Evolutionary conservation across 148 eudicot species (phyloP), one percentile per base, ranked within the genome.

Genomic region (Talinum fruticosum): DNA sequence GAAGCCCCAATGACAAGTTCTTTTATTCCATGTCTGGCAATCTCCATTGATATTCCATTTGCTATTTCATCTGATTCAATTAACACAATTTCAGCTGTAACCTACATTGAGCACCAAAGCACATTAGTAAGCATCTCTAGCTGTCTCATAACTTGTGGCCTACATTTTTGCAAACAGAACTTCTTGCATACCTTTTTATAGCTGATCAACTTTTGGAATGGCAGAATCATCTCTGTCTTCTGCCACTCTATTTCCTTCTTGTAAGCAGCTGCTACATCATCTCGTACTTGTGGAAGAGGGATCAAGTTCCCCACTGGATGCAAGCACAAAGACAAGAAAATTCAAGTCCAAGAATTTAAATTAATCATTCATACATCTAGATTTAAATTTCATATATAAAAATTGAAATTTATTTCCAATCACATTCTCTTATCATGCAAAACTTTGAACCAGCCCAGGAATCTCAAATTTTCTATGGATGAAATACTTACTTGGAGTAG

Each of bases 1-100:
- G 99, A 95, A 74, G 92, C 88, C 69, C 97, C 99, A 30, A 95
- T 80, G 32, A 95, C 99, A 77, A 95, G 96, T 59, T 87, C 87
- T 69, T 80, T 83, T 35, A 90, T 87, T 65, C 70, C 74, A 47
- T 66, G 36, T 64, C 62, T 77, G 16, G 79, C 71, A 77, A 93
- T 83, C 76, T 89, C 89, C 51, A 1, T 54, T 41, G 88, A 49
- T 86, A 93, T 87, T 28, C 91, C 87, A 72, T 45, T 76, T 71
- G 83, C 83, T 14, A 87, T 80, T 61, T 95, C 97, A 76, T 95
- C 94, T 5, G 93, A 87, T 82, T 93, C 99, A 26, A 91, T 79
- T 71, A 93, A 84, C 23, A 89, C 74, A 84, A 93, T 76, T 86
- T 93, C 96, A 45, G 82, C 89, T 76, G 75, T 83, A 75, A 90